Evolutionary conservation across 371 early-diverging fungal species (phyloP).

Genomic region (Actinomucor elegans): DNA sequence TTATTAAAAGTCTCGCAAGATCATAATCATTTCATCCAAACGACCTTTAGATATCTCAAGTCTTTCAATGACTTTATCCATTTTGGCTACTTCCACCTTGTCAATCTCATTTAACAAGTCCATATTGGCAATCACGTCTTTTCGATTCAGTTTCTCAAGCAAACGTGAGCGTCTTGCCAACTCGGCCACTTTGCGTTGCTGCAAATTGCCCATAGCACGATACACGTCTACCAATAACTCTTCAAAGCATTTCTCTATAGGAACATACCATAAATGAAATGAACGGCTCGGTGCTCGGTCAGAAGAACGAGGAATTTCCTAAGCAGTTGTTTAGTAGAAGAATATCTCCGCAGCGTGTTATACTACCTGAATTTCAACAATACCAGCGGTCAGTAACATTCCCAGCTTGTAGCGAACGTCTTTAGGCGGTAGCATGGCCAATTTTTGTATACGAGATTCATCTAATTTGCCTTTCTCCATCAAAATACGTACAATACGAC

Average conservation of each 20-base stretch:
- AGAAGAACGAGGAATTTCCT: constrained; percentile 81
- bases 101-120: constrained; percentile 60
- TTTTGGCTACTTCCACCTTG: constrained; percentile 45
- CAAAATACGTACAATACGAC: constrained; percentile 75
- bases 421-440: constrained; percentile 75
- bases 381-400: constrained; percentile 59
- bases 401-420: constrained; percentile 69
- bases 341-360: too few relatives aligned
- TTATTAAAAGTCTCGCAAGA: constrained; percentile 62
- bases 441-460: constrained; percentile 70
- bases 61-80: constrained; percentile 51
- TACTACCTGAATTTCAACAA: constrained; percentile 65
- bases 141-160: constrained; percentile 72
- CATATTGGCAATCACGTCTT: constrained; percentile 67
- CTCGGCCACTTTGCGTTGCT: constrained; percentile 68
- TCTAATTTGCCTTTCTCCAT: constrained; percentile 80
- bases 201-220: constrained; percentile 65
- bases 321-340: too few relatives aligned
- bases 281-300: constrained; percentile 86
- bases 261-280: constrained; percentile 79
- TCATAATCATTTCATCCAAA: constrained; percentile 68
- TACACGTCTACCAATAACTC: constrained; percentile 61
- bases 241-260: constrained; percentile 59
- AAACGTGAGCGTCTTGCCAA: constrained; percentile 51
- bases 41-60: constrained; percentile 61